Evolutionary conservation across 179 eudicot species (phyloP).

Genomic region (Sideroxylon spinosum): DNA sequence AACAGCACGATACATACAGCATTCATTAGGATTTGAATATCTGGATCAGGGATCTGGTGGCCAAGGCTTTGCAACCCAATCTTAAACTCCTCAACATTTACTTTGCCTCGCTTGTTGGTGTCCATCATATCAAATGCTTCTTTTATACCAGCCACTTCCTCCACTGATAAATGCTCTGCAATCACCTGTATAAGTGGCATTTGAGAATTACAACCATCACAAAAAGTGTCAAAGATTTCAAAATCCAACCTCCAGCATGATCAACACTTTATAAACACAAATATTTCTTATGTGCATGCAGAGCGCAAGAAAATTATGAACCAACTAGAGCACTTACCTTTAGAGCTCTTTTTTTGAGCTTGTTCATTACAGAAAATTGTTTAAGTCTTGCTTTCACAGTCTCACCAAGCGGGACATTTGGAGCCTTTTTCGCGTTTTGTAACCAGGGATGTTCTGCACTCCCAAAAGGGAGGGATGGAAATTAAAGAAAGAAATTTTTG

Average conservation of each 20-base stretch:
- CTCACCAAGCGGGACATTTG: conserved; percentile 73
- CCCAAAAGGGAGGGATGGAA: background rate
- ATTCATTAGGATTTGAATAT: conserved; percentile 68
- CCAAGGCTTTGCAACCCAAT: conserved; percentile 64
- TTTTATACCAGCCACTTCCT: conserved; percentile 80
- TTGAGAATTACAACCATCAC: background rate
- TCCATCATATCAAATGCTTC: conserved; percentile 80
- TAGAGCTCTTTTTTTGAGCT: conserved; percentile 57
- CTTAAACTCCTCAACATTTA: conserved; percentile 60
- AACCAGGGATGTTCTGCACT: conserved; percentile 76
- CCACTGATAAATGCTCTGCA: conserved; percentile 73
- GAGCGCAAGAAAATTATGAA: background rate
- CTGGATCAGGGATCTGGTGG: conserved; percentile 64
- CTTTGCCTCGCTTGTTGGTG: conserved; percentile 51
- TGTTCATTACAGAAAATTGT: conserved; percentile 87
- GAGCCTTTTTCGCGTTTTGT: conserved; percentile 70
- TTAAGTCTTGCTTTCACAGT: conserved; percentile 82
- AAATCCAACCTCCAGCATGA: background rate
- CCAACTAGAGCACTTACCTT: conserved; percentile 35
- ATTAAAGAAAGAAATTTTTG: background rate
- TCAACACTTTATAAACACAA: background rate
- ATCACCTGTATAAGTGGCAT: conserved; percentile 43
- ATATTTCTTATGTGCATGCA: background rate
- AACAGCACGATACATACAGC: conserved; percentile 37
- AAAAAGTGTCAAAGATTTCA: background rate